Conservation (phyloP, 176 grass and related monocot genomes). For the Neostapfia colusana region DNA sequence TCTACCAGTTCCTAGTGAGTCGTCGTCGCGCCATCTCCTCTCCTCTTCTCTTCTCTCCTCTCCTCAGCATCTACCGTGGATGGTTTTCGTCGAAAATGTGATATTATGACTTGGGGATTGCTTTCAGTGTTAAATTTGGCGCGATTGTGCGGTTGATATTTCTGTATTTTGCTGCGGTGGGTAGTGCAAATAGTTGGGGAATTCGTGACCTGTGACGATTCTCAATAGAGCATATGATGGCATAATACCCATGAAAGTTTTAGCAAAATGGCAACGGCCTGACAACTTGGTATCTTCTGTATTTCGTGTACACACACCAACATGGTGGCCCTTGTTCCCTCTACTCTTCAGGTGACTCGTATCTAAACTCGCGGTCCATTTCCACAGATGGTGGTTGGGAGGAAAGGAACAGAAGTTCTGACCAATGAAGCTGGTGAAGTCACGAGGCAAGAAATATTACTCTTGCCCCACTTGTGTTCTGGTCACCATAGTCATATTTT, state of each 20-base stretch:
- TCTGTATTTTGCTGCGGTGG: neutral
- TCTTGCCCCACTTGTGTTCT: neutral
- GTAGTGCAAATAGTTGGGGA: neutral
- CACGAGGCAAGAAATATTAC: slow-evolving; percentile 57
- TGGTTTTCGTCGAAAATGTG: neutral
- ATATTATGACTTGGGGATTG: neutral
- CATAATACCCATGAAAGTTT: neutral
- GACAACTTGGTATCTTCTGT: neutral
- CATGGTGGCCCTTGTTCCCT: neutral
- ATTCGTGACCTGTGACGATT: neutral
- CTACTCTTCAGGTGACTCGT: neutral
- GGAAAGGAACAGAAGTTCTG: slow-evolving; percentile 69
- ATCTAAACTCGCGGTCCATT: neutral
- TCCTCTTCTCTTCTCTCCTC: too few species aligned
- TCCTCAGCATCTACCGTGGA: too few species aligned
- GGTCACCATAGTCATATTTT: neutral
- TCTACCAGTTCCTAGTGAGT: slow-evolving; percentile 86
- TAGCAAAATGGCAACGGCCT: neutral
- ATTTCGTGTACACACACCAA: neutral
- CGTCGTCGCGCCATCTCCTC: neutral
- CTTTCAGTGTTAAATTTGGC: neutral
- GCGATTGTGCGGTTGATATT: neutral
- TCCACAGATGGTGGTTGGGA: slow-evolving; percentile 79
- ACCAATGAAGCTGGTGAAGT: slow-evolving; percentile 92
- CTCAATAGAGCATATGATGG: neutral